A percentile compares a stretch with the other conserved stretches of the same genome.
phyloP scores from a whole-genome alignment of 140 eudicot species.

The Oenanthe javanica region DNA sequence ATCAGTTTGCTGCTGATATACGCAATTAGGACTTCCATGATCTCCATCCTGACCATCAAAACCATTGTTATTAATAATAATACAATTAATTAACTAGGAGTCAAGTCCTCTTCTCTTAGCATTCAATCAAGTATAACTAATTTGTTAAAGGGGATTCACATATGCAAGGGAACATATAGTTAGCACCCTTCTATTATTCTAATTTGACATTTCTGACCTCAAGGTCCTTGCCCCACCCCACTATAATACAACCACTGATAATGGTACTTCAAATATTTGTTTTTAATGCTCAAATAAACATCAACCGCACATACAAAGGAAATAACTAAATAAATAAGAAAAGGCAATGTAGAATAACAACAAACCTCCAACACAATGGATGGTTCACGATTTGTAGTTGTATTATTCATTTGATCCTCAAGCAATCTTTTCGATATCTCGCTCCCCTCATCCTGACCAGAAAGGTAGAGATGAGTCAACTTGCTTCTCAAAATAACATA shows the following conservation, averaged over 20 bases:
- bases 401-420: conserved; percentile 15
- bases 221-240: too few relatives aligned
- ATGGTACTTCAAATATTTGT: not conserved
- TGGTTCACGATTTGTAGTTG: conserved; percentile 14
- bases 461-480: conserved; percentile 5
- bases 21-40: conserved; percentile 17
- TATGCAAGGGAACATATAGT: not conserved
- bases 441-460: conserved; percentile 30
- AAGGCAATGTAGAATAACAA: not conserved
- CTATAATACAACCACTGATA: too few relatives aligned
- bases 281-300: not conserved
- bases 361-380: conserved; percentile 24
- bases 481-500: not conserved
- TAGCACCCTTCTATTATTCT: too few relatives aligned
- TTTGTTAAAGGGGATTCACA: not conserved
- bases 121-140: not conserved
- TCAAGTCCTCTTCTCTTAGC: not conserved
- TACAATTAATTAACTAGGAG: not conserved
- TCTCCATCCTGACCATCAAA: conserved; percentile 37
- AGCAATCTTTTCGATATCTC: conserved; percentile 19
- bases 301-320: not conserved
- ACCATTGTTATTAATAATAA: not conserved
- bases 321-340: not conserved
- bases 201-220: too few relatives aligned
- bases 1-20: conserved; percentile 24